Conservation (phyloP, 345 rosid genomes). For the Linum trigynum region DNA sequence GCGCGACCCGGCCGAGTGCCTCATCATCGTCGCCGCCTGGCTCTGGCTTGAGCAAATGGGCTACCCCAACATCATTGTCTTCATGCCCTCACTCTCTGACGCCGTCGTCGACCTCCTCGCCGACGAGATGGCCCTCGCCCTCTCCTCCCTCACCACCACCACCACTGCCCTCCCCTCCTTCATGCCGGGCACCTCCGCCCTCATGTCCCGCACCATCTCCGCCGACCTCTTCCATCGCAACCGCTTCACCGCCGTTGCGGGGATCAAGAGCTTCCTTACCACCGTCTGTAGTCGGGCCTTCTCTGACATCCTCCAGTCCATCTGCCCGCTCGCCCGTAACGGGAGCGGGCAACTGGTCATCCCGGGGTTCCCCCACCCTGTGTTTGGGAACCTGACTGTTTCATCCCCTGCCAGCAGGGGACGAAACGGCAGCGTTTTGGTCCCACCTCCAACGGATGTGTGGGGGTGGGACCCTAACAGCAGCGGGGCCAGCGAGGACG, state of each 20-base stretch:
- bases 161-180: not conserved
- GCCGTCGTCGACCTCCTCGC: conserved; percentile 22
- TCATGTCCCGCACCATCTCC: conserved; percentile 20
- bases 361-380: conserved; percentile 36
- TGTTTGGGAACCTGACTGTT: conserved; percentile 27
- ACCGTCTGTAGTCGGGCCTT: conserved; percentile 26
- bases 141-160: conserved; percentile 18
- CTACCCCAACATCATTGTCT: conserved; percentile 23
- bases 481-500: conserved; percentile 22
- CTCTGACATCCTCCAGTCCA: conserved; percentile 24
- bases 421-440: conserved; percentile 3
- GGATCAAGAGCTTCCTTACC: conserved; percentile 31
- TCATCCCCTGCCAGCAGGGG: conserved; percentile 3
- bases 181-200: conserved; percentile 21
- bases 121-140: conserved; percentile 22
- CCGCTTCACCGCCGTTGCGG: conserved; percentile 27
- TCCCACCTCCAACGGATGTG: conserved; percentile 17
- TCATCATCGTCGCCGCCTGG: conserved; percentile 36
- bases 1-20: conserved; percentile 28
- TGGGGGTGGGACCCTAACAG: conserved; percentile 31
- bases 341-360: conserved; percentile 14
- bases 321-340: conserved; percentile 9
- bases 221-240: conserved; percentile 22
- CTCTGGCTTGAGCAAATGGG: conserved; percentile 39
- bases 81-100: conserved; percentile 18